These are phyloP conservation scores for Aristolochia californica DNA, from an alignment of 164 flowering plant genomes.

Conservation along the genomic window DNA sequence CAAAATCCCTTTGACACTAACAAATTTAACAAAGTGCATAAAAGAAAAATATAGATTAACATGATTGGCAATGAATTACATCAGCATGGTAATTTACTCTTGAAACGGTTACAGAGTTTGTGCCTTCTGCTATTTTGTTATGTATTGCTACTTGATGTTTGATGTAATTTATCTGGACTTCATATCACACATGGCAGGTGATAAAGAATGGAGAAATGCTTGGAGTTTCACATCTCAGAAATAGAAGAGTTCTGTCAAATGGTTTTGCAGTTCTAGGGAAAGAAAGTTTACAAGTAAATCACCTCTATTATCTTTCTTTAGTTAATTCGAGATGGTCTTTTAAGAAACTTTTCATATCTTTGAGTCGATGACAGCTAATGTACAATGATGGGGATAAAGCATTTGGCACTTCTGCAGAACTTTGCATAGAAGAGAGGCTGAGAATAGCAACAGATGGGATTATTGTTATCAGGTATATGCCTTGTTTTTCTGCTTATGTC, in stretches of 20 bases:
- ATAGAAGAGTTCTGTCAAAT: conserved; percentile 89
- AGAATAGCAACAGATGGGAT: conserved; percentile 93
- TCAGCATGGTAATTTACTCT: no score
- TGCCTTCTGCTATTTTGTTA: no score
- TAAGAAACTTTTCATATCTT: no score
- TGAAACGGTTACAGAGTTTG: no score
- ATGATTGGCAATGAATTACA: no score
- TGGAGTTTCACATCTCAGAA: conserved; percentile 93
- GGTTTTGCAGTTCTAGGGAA: conserved; percentile 81
- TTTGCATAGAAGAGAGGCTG: conserved; percentile 84
- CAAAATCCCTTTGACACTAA: no score
- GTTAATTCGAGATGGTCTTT: no score
- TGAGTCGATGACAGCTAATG: conserved; percentile 54
- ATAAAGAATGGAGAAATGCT: conserved; percentile 99
- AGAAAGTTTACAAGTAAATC: conserved; percentile 79
- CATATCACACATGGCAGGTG: conserved; percentile 39
- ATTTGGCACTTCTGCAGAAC: conserved; percentile 88
- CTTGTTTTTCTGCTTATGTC: neutral
- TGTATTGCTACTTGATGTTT: no score
- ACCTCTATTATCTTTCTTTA: neutral
- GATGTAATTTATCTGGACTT: no score
- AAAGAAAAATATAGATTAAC: no score
- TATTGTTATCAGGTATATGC: conserved; percentile 67
- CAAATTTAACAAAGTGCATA: no score
- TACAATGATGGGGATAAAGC: conserved; percentile 98